Percentiles rank a stretch among this genome's conserved stretches.
Evolutionary conservation across 1,284 basidiomycete genomes (phyloP).

Genomic region (Retiboletus flavoniger): DNA sequence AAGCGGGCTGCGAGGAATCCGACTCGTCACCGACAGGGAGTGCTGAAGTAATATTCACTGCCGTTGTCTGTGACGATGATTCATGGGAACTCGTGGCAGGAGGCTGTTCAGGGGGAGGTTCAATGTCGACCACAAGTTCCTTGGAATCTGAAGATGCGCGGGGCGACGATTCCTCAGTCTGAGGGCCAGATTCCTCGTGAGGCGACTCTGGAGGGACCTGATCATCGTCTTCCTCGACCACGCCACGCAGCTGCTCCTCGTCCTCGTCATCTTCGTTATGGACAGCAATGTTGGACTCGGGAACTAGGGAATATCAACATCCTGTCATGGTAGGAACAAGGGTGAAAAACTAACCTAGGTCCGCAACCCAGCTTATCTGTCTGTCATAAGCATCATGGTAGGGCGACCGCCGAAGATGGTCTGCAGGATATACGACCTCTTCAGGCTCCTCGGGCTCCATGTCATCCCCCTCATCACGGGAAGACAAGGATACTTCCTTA

Average conservation of each 20-base stretch:
- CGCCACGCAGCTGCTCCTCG: slow-evolving; percentile 35
- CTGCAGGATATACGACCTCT: slow-evolving; percentile 54
- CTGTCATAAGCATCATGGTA: slow-evolving; percentile 52
- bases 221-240: slow-evolving; percentile 39
- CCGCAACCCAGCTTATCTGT: slow-evolving; percentile 74
- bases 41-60: slow-evolving; percentile 42
- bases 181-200: slow-evolving; percentile 36
- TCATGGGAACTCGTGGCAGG: slow-evolving; percentile 49
- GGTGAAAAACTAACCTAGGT: slow-evolving; percentile 51
- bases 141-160: slow-evolving; percentile 51
- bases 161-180: slow-evolving; percentile 48
- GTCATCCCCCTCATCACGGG: slow-evolving; percentile 54
- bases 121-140: slow-evolving; percentile 59
- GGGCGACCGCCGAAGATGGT: slow-evolving; percentile 45
- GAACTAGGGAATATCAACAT: slow-evolving; percentile 36
- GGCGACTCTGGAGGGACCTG: slow-evolving; percentile 44
- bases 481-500: slow-evolving; percentile 49
- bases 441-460: slow-evolving; percentile 40
- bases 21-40: slow-evolving; percentile 47
- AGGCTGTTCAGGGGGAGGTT: slow-evolving; percentile 52
- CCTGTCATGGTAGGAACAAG: slow-evolving; percentile 3
- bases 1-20: slow-evolving; percentile 46
- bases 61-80: slow-evolving; percentile 47
- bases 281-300: slow-evolving; percentile 59
- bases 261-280: slow-evolving; percentile 58